These are phyloP conservation scores for Metarhizium brunneum DNA, from an alignment of 2,329 filamentous ascomycete genomes.

Conservation along the genomic window DNA sequence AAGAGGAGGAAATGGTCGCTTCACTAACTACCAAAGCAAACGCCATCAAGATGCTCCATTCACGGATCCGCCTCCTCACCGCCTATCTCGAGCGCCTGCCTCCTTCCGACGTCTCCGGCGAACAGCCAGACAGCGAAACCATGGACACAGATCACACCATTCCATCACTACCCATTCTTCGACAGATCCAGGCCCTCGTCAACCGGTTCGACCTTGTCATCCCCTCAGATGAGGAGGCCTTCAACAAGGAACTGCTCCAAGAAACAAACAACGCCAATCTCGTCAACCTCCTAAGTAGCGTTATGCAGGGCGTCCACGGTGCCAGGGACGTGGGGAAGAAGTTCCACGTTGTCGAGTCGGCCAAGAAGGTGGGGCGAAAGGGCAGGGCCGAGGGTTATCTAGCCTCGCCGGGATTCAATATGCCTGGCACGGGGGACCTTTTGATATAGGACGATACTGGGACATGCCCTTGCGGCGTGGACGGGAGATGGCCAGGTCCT, in stretches of 20 bases:
- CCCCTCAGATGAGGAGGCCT: conserved; percentile 56
- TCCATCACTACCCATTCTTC: conserved; percentile 65
- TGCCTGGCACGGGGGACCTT: conserved; percentile 21
- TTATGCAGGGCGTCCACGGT: conserved; percentile 63
- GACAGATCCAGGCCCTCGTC: conserved; percentile 79
- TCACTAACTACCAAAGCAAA: conserved; percentile 80
- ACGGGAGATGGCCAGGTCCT: no score
- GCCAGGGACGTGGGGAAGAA: conserved; percentile 70
- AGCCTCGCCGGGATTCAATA: conserved; percentile 14
- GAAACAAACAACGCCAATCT: conserved; percentile 81
- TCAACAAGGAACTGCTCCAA: conserved; percentile 61
- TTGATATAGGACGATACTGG: conserved; percentile 14
- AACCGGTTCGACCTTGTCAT: conserved; percentile 74
- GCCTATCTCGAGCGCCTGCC: conserved; percentile 71
- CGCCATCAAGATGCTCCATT: conserved; percentile 86
- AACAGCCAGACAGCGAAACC: conserved; percentile 26
- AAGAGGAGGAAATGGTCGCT: conserved; percentile 53
- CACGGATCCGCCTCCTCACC: conserved; percentile 61
- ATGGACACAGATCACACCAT: conserved; percentile 29
- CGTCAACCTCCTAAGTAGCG: conserved; percentile 62
- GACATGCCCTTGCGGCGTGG: background rate
- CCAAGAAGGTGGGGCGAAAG: conserved; percentile 15
- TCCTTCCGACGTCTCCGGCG: conserved; percentile 49
- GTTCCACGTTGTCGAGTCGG: conserved; percentile 48
- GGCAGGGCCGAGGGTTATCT: conserved; percentile 11